phyloP scores from a whole-genome alignment of 352 stramenopile genomes.

The Globisporangium sylvaticum region DNA sequence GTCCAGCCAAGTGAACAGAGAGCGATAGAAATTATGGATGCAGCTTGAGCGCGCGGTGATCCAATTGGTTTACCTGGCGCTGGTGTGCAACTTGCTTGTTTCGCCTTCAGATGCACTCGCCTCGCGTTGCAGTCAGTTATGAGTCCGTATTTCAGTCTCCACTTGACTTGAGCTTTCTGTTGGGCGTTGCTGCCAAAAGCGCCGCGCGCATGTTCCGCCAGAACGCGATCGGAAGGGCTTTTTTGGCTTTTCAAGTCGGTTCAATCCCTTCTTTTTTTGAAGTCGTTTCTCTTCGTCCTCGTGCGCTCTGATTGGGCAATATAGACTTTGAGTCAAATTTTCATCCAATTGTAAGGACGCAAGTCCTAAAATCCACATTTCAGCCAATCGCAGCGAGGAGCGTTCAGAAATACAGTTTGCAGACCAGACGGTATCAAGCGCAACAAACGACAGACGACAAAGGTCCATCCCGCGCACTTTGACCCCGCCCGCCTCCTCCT shows the following conservation, averaged over 20 bases:
- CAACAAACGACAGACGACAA: neutral
- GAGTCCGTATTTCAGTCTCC: neutral
- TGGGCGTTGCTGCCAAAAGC: neutral
- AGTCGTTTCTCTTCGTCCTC: neutral
- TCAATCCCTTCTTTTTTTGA: slow-evolving; percentile 7
- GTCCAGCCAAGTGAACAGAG: neutral
- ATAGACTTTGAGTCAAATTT: neutral
- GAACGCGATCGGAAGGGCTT: neutral
- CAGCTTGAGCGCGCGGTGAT: neutral
- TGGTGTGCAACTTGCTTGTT: neutral
- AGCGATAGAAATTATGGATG: neutral
- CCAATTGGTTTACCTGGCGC: neutral
- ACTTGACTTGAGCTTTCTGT: too few species aligned
- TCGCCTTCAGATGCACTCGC: too few species aligned
- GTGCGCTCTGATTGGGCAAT: neutral
- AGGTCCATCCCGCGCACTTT: neutral
- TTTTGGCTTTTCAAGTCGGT: slow-evolving; percentile 6
- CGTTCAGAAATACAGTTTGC: slow-evolving; percentile 3
- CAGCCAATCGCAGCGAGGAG: neutral
- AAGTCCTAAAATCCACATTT: neutral
- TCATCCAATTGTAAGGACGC: neutral
- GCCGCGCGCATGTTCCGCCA: neutral
- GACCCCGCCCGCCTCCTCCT: neutral
- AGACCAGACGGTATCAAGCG: neutral
- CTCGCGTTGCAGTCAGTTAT: neutral